Evolutionary conservation across 805 yeast species (phyloP).

Genomic region (Barnettozyma siamensis): DNA sequence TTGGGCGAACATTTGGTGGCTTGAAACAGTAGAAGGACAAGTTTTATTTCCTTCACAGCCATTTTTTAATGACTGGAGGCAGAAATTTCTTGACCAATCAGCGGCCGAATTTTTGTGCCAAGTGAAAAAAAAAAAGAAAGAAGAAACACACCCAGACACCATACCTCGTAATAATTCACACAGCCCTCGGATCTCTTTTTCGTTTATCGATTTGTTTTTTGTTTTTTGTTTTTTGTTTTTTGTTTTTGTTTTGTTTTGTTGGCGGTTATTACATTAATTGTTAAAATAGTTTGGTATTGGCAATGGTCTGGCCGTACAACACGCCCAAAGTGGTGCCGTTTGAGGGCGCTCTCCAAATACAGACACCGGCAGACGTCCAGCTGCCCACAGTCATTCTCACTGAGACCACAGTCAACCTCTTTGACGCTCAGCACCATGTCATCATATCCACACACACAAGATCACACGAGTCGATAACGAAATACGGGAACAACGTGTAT

Average conservation of each 20-base stretch:
- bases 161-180: not conserved
- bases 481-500: constrained; percentile 33
- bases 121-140: constrained; percentile 1
- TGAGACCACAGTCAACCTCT: constrained; percentile 24
- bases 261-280: too few species aligned
- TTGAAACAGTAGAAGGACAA: too few species aligned
- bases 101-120: constrained; percentile 5
- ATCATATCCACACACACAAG: constrained; percentile 32
- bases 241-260: too few species aligned
- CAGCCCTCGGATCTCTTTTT: not conserved
- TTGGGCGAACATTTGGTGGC: constrained; percentile 3
- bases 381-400: constrained; percentile 26
- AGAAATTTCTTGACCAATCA: too few species aligned
- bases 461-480: constrained; percentile 28
- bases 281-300: too few species aligned
- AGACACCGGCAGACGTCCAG: not conserved
- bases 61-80: too few species aligned
- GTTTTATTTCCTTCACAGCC: not conserved
- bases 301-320: constrained; percentile 8
- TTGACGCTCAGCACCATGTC: constrained; percentile 29
- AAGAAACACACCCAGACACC: not conserved
- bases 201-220: too few species aligned
- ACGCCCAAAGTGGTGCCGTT: constrained; percentile 6
- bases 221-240: too few species aligned
- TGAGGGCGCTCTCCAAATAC: constrained; percentile 1